Evolutionary conservation across 1,284 basidiomycete genomes (phyloP).

Genomic region (Heterobasidion parviporum): DNA sequence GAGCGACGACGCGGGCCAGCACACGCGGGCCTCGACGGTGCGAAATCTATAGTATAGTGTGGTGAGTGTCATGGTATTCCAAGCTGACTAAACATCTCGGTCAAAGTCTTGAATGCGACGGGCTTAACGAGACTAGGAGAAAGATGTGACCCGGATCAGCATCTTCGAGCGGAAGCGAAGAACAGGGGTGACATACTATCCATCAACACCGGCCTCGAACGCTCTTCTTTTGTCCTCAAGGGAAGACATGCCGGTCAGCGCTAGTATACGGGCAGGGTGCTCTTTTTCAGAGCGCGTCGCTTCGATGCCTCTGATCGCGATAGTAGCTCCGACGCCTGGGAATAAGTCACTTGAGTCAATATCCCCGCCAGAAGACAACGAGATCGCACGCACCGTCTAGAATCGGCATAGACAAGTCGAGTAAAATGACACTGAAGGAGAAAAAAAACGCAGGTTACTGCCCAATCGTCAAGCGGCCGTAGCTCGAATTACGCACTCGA

Average conservation of each 20-base stretch:
- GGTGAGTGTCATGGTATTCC: slow-evolving; percentile 42
- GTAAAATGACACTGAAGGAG: slow-evolving; percentile 60
- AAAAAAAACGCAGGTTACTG: background rate
- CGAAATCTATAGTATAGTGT: no score
- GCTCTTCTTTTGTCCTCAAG: slow-evolving; percentile 88
- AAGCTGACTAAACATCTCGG: slow-evolving; percentile 76
- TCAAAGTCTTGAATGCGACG: slow-evolving; percentile 84
- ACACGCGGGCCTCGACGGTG: no score
- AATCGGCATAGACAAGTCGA: slow-evolving; percentile 91
- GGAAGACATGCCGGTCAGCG: slow-evolving; percentile 89
- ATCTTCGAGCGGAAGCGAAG: background rate
- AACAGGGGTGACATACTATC: slow-evolving; percentile 62
- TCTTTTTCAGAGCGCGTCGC: slow-evolving; percentile 28
- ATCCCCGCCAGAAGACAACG: background rate
- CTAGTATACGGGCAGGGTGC: slow-evolving; percentile 64
- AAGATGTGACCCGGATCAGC: background rate
- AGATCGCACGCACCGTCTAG: slow-evolving; percentile 58
- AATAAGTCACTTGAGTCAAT: background rate
- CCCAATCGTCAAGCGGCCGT: background rate
- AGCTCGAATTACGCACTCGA: slow-evolving; percentile 52
- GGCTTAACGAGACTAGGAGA: slow-evolving; percentile 78
- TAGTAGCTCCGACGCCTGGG: slow-evolving; percentile 76
- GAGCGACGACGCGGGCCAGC: no score
- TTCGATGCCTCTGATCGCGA: slow-evolving; percentile 79
- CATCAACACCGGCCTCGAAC: slow-evolving; percentile 90